These are phyloP conservation scores for Lactarius pseudohatsudake DNA, from an alignment of 768 basidiomycete species.

Conservation along the genomic window DNA sequence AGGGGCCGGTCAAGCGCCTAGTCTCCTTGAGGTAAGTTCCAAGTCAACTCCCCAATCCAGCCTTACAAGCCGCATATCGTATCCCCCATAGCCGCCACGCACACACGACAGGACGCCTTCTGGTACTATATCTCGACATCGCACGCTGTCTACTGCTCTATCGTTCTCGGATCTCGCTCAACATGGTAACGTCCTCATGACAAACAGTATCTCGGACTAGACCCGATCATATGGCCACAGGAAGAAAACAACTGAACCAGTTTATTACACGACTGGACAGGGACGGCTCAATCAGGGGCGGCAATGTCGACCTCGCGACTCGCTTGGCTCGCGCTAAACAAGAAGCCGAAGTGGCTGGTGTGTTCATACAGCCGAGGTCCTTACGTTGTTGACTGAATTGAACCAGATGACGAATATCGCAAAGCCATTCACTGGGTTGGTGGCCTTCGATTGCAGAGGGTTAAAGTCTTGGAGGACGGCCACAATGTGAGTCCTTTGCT, in stretches of 20 bases:
- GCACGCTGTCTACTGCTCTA: constrained; percentile 77
- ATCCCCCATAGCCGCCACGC: constrained; percentile 67
- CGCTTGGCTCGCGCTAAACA: constrained; percentile 80
- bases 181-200: constrained; percentile 51
- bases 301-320: constrained; percentile 64
- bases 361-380: constrained; percentile 28
- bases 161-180: constrained; percentile 86
- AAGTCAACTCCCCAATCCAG: constrained; percentile 43
- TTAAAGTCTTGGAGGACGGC: constrained; percentile 79
- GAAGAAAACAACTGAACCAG: constrained; percentile 84
- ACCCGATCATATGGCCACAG: constrained; percentile 37
- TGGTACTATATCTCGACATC: constrained; percentile 52
- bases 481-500: constrained; percentile 57
- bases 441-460: constrained; percentile 75
- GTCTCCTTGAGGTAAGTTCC: constrained; percentile 35
- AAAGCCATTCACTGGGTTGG: constrained; percentile 89
- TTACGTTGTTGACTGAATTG: constrained; percentile 9
- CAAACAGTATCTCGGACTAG: background rate
- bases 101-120: constrained; percentile 75
- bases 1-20: constrained; percentile 36
- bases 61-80: constrained; percentile 56
- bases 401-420: constrained; percentile 82
- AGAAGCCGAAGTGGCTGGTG: constrained; percentile 89
- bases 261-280: constrained; percentile 85
- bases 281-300: constrained; percentile 52